A percentile compares a stretch with the other conserved stretches of the same genome.
These are phyloP conservation scores for Carex arenaria DNA, from an alignment of 202 grass and related monocot species.

Conservation along the genomic window DNA sequence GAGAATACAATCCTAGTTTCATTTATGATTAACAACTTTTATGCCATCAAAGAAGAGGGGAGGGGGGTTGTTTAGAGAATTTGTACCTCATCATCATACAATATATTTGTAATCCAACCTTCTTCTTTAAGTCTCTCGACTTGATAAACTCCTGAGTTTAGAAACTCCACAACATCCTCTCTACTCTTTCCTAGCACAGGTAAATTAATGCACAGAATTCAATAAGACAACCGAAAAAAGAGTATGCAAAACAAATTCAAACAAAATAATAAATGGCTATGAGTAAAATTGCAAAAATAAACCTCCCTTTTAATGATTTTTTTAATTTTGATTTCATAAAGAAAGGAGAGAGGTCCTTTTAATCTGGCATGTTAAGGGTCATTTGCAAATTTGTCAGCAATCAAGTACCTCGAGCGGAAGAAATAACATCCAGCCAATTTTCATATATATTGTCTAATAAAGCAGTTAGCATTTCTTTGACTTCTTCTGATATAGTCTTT, in stretches of 20 bases:
- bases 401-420: slow-evolving; percentile 55
- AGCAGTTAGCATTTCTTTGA: slow-evolving; percentile 72
- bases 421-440: slow-evolving; percentile 95
- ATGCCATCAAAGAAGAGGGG: neutral
- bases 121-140: slow-evolving; percentile 83
- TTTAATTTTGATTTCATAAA: neutral
- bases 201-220: slow-evolving; percentile 7
- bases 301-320: neutral
- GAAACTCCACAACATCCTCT: slow-evolving; percentile 72
- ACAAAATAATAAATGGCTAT: slow-evolving; percentile 73
- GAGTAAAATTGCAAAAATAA: slow-evolving; percentile 6
- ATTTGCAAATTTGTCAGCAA: slow-evolving; percentile 1
- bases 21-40: neutral
- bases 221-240: slow-evolving; percentile 38
- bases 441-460: slow-evolving; percentile 88
- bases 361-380: neutral
- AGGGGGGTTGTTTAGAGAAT: neutral
- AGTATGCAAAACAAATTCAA: slow-evolving; percentile 62
- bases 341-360: neutral
- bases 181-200: slow-evolving; percentile 73
- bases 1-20: neutral
- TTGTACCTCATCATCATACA: slow-evolving; percentile 94
- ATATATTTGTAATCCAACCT: slow-evolving; percentile 92
- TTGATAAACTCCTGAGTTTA: slow-evolving; percentile 96
- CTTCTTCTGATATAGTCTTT: slow-evolving; percentile 84